phyloP scores from a whole-genome alignment of 2,329 filamentous ascomycete species.

The Aureobasidium sp. region DNA sequence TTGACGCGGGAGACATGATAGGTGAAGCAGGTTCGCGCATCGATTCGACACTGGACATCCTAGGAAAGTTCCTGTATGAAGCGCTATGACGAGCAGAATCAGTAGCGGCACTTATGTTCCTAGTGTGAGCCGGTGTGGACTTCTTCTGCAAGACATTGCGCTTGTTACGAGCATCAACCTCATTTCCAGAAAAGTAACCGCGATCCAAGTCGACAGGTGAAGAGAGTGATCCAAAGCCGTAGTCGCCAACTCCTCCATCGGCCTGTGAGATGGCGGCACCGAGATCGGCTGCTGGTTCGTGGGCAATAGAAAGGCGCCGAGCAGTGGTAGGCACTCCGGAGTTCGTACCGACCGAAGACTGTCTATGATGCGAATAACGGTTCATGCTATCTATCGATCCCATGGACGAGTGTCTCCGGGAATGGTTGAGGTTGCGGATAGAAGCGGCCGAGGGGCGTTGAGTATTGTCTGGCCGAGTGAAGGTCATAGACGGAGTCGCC shows the following conservation, averaged over 20 bases:
- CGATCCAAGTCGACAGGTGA: conserved; percentile 60
- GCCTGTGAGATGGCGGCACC: background rate
- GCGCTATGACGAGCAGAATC: conserved; percentile 42
- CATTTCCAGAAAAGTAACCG: conserved; percentile 88
- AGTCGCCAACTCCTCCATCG: conserved; percentile 15
- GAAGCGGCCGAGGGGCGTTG: conserved; percentile 28
- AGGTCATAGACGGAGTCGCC: conserved; percentile 14
- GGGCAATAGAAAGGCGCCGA: conserved; percentile 4
- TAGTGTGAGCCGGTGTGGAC: conserved; percentile 44
- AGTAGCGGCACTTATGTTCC: conserved; percentile 64
- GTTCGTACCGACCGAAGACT: conserved; percentile 35
- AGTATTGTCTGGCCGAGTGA: conserved; percentile 23
- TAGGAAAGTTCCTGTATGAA: conserved; percentile 59
- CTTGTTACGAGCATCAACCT: conserved; percentile 64
- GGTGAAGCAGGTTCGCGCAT: conserved; percentile 45
- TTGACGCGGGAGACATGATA: conserved; percentile 46
- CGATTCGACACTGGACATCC: conserved; percentile 72
- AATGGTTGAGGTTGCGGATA: conserved; percentile 56
- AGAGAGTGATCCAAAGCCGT: conserved; percentile 22
- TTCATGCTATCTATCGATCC: conserved; percentile 48
- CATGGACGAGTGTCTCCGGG: conserved; percentile 78
- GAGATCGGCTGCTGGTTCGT: background rate
- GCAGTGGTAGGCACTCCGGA: background rate
- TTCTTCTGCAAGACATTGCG: conserved; percentile 67
- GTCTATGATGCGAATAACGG: conserved; percentile 42